phyloP scores from a whole-genome alignment of 345 rosid genomes.

The Limnanthes douglasii region DNA sequence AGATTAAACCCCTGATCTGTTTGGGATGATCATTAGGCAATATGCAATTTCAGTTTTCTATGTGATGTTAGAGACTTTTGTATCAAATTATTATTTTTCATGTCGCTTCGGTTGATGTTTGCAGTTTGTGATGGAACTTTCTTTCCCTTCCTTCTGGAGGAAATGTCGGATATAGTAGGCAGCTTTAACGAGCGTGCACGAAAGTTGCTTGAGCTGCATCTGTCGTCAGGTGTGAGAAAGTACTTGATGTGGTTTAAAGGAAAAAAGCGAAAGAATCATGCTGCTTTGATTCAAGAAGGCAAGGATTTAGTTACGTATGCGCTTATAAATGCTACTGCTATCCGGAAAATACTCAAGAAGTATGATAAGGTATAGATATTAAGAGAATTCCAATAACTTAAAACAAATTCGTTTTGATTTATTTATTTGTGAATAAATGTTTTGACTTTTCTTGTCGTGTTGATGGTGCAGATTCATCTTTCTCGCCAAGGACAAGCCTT shows the following conservation, averaged over 20 bases:
- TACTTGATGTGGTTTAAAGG: slow-evolving; percentile 66
- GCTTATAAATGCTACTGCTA: slow-evolving; percentile 64
- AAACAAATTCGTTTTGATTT: not conserved
- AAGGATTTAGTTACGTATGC: slow-evolving; percentile 79
- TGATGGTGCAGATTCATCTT: slow-evolving; percentile 72
- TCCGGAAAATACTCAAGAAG: slow-evolving; percentile 84
- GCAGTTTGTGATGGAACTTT: slow-evolving; percentile 88
- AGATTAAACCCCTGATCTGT: too few species aligned
- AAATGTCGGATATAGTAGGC: slow-evolving; percentile 73
- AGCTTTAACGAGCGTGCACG: slow-evolving; percentile 71
- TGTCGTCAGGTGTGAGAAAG: slow-evolving; percentile 65
- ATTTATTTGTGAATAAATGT: slow-evolving; percentile 3
- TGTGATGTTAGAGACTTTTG: too few species aligned
- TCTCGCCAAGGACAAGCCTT: slow-evolving; percentile 94
- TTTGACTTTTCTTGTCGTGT: slow-evolving; percentile 1
- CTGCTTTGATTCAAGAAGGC: slow-evolving; percentile 62
- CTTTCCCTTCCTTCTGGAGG: slow-evolving; percentile 75
- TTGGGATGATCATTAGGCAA: too few species aligned
- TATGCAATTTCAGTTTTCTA: too few species aligned
- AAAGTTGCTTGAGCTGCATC: slow-evolving; percentile 75
- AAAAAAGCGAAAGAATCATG: slow-evolving; percentile 29
- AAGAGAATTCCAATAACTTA: too few species aligned
- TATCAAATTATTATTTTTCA: too few species aligned
- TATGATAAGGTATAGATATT: slow-evolving; percentile 81
- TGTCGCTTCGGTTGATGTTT: not conserved